phyloP scores from a whole-genome alignment of 2,329 filamentous ascomycete species.

The Lachnellula suecica region DNA sequence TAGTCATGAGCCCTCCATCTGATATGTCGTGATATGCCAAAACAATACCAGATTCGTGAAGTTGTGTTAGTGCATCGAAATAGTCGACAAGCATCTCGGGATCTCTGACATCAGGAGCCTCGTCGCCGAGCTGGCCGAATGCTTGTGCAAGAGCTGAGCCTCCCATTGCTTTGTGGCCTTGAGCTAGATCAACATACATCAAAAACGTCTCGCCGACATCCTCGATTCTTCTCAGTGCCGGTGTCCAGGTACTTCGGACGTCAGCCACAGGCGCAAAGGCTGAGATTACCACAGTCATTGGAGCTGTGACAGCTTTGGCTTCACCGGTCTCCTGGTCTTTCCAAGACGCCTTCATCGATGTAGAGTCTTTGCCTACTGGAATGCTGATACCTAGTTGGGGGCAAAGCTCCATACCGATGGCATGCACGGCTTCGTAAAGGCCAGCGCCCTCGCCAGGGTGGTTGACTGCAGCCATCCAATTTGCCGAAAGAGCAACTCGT shows the following conservation, averaged over 20 bases:
- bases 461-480: constrained; percentile 98
- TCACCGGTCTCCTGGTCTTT: constrained; percentile 66
- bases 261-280: constrained; percentile 85
- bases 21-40: constrained; percentile 94
- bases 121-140: constrained; percentile 80
- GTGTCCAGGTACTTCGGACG: constrained; percentile 89
- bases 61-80: constrained; percentile 77
- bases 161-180: constrained; percentile 77
- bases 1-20: constrained; percentile 88
- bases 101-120: constrained; percentile 83
- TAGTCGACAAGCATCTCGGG: constrained; percentile 81
- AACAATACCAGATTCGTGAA: constrained; percentile 69
- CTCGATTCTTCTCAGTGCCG: constrained; percentile 76
- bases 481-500: constrained; percentile 85
- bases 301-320: constrained; percentile 84
- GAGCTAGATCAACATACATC: constrained; percentile 87
- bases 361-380: constrained; percentile 96
- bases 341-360: constrained; percentile 99
- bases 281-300: constrained; percentile 86
- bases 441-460: constrained; percentile 91
- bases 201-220: constrained; percentile 88
- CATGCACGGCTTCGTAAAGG: constrained; percentile 89
- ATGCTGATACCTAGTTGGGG: constrained; percentile 89
- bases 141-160: constrained; percentile 90
- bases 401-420: constrained; percentile 90